A percentile compares a stretch with the other conserved stretches of the same genome.
Evolutionary conservation across 805 yeast species (phyloP).

Genomic region (Schizosaccharomyces lindneri): DNA sequence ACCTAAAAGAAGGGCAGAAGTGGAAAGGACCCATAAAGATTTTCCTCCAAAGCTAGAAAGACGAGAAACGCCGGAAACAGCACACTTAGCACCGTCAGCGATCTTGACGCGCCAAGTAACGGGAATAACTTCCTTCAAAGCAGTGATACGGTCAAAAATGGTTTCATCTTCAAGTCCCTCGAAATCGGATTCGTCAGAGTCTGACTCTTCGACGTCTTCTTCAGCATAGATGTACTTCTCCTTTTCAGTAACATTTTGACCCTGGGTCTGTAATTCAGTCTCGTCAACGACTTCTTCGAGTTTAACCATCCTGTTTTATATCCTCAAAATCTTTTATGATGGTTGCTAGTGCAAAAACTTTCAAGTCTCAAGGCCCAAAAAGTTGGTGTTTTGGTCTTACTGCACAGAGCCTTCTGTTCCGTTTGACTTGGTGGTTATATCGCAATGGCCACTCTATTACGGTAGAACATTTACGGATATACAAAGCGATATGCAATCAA

Average conservation of each 20-base stretch:
- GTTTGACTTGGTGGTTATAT: no score
- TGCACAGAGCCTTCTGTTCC: no score
- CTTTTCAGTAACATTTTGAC: neutral
- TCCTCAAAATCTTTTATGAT: no score
- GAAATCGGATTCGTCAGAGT: constrained; percentile 16
- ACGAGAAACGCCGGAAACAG: constrained; percentile 19
- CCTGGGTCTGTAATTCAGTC: neutral
- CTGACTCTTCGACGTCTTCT: constrained; percentile 13
- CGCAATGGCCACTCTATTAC: no score
- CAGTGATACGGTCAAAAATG: constrained; percentile 60
- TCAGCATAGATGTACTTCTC: constrained; percentile 3
- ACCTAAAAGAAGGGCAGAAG: constrained; percentile 66
- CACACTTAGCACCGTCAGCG: constrained; percentile 15
- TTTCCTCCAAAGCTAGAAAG: constrained; percentile 37
- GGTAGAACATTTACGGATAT: no score
- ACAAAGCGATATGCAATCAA: no score
- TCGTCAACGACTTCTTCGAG: constrained; percentile 2
- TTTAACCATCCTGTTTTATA: constrained; percentile 1
- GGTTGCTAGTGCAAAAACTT: no score
- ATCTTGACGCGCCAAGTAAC: constrained; percentile 48
- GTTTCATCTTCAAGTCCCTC: constrained; percentile 44
- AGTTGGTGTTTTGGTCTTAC: no score
- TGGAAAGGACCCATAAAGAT: constrained; percentile 62
- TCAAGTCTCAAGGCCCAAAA: no score
- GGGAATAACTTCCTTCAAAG: constrained; percentile 75